Evolutionary conservation across 176 grass and related monocot species (phyloP).

Genomic region (Raddia guianensis): DNA sequence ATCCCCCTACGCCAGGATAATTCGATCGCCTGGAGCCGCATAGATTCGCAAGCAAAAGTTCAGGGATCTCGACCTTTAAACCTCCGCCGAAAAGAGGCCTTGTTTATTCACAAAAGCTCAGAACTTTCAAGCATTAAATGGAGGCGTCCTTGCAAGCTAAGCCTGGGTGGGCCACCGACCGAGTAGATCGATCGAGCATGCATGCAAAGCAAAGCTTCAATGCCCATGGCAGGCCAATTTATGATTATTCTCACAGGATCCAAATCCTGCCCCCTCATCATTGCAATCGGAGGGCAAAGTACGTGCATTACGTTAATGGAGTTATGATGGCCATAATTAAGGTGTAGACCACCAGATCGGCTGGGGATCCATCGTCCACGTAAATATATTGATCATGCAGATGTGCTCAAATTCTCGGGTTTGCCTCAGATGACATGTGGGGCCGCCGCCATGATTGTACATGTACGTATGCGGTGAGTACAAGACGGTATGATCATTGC

Average conservation of each 20-base stretch:
- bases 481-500: constrained; percentile 47
- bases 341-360: background rate
- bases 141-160: constrained; percentile 16
- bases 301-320: background rate
- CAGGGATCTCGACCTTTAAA: background rate
- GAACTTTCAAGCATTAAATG: constrained; percentile 2
- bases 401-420: background rate
- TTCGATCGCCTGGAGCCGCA: background rate
- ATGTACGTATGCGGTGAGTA: constrained; percentile 50
- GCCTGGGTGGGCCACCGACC: background rate
- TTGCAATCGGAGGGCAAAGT: constrained; percentile 36
- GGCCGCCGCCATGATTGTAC: constrained; percentile 43
- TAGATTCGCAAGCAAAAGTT: constrained; percentile 37
- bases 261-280: constrained; percentile 47
- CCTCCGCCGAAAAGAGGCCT: background rate
- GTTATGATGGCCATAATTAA: constrained; percentile 17
- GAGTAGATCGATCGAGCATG: constrained; percentile 8
- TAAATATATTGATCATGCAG: no score
- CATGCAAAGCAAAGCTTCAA: constrained; percentile 38
- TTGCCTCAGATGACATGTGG: background rate
- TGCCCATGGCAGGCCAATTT: constrained; percentile 37
- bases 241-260: constrained; percentile 49
- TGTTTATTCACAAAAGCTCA: constrained; percentile 27
- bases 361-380: background rate
- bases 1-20: background rate